These are phyloP conservation scores for Fraxinus quadrangulata DNA, from an alignment of 257 asterid genomes.

Conservation along the genomic window DNA sequence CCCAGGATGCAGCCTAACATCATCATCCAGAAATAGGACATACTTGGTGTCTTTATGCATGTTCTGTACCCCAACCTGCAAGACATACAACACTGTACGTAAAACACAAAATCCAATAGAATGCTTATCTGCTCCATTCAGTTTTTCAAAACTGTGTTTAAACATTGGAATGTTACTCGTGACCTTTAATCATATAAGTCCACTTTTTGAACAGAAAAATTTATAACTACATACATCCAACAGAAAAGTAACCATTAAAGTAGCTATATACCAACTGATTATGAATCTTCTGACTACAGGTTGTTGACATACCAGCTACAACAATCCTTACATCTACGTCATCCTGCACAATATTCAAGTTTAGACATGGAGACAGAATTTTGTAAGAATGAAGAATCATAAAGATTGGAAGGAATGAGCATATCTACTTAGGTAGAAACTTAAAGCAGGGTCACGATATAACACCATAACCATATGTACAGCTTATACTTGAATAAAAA, in stretches of 20 bases:
- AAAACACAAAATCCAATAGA: constrained; percentile 15
- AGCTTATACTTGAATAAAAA: constrained; percentile 14
- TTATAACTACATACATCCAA: constrained; percentile 9
- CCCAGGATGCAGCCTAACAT: constrained; percentile 98
- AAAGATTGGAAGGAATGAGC: constrained; percentile 13
- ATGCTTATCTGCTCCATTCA: constrained; percentile 17
- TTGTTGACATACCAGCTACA: constrained; percentile 88
- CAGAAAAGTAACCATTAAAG: constrained; percentile 20
- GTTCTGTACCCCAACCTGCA: constrained; percentile 89
- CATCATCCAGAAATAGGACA: constrained; percentile 94
- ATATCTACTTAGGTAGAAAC: constrained; percentile 17
- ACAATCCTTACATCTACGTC: constrained; percentile 69
- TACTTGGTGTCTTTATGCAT: constrained; percentile 94
- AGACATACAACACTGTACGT: constrained; percentile 17
- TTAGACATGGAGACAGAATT: constrained; percentile 22
- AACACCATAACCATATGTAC: constrained; percentile 11
- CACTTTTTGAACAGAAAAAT: no score
- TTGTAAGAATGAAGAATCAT: not conserved
- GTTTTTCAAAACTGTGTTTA: constrained; percentile 14
- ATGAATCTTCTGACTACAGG: constrained; percentile 99
- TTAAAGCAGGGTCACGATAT: constrained; percentile 12
- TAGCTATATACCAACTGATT: constrained; percentile 75
- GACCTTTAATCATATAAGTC: not conserved
- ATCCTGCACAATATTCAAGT: constrained; percentile 54
- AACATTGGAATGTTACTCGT: constrained; percentile 3